phyloP scores from a whole-genome alignment of 2,329 filamentous ascomycete genomes.

The Furcasterigmium sp. region DNA sequence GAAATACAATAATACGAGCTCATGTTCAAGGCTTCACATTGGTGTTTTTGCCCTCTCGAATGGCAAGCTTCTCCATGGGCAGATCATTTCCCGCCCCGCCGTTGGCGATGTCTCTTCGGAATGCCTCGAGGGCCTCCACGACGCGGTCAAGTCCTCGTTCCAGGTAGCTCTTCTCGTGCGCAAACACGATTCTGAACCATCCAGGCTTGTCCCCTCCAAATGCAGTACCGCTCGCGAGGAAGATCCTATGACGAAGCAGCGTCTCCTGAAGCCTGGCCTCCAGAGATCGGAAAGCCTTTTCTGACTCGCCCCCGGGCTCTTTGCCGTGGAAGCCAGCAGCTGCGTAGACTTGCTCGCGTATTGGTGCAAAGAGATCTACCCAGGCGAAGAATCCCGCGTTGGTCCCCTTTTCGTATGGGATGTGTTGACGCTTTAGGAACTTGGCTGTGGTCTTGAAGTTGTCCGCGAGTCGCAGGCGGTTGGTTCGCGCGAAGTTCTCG shows the following conservation, averaged over 20 bases:
- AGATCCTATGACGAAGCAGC: conserved; percentile 24
- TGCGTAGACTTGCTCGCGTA: conserved; percentile 14
- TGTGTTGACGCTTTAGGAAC: conserved; percentile 30
- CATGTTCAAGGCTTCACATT: too few species aligned
- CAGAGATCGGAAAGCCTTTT: not conserved
- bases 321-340: conserved; percentile 15
- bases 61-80: too few species aligned
- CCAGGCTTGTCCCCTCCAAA: conserved; percentile 32
- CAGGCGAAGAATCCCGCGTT: conserved; percentile 54
- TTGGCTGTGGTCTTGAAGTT: conserved; percentile 29
- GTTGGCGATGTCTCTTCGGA: not conserved
- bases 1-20: too few species aligned
- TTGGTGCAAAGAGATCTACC: conserved; percentile 40
- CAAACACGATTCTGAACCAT: conserved; percentile 34
- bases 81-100: not conserved
- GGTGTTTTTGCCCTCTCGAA: too few species aligned
- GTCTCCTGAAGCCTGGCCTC: conserved; percentile 16
- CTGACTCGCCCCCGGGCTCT: not conserved
- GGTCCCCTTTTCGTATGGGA: conserved; percentile 37
- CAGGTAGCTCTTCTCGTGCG: conserved; percentile 23
- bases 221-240: conserved; percentile 26
- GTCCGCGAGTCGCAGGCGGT: conserved; percentile 29
- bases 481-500: conserved; percentile 36
- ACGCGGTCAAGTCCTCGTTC: conserved; percentile 15
- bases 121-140: not conserved